These are phyloP conservation scores for Hirschfeldia incana DNA, from an alignment of 345 rosid species.

Conservation along the genomic window DNA sequence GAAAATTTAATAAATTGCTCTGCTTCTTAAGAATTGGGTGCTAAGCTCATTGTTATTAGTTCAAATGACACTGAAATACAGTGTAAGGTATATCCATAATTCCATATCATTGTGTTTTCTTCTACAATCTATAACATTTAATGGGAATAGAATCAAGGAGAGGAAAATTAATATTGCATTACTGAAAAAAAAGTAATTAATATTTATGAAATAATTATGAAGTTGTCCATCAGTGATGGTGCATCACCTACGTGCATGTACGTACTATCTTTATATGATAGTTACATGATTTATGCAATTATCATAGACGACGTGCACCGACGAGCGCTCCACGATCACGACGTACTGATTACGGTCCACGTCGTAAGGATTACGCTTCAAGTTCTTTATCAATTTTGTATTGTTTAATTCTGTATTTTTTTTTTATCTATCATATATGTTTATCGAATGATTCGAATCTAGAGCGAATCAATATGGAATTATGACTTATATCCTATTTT, in stretches of 20 bases:
- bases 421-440: neutral
- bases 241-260: slow-evolving; percentile 31
- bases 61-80: neutral
- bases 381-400: neutral
- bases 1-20: neutral
- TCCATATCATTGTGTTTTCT: neutral
- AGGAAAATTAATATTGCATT: neutral
- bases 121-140: neutral
- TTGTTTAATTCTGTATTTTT: neutral
- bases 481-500: neutral
- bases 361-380: slow-evolving; percentile 27
- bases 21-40: neutral
- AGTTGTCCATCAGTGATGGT: neutral
- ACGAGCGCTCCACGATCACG: slow-evolving; percentile 36
- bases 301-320: slow-evolving; percentile 39
- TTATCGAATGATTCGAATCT: slow-evolving; percentile 13
- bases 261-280: slow-evolving; percentile 20
- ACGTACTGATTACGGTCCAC: slow-evolving; percentile 35
- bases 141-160: neutral
- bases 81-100: neutral
- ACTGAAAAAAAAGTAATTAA: neutral
- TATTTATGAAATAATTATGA: neutral
- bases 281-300: slow-evolving; percentile 33
- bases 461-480: neutral
- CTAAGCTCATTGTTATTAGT: neutral